Base-by-base conservation (phyloP, 108 stramenopile species). In the Epipyxis sp. region DNA sequence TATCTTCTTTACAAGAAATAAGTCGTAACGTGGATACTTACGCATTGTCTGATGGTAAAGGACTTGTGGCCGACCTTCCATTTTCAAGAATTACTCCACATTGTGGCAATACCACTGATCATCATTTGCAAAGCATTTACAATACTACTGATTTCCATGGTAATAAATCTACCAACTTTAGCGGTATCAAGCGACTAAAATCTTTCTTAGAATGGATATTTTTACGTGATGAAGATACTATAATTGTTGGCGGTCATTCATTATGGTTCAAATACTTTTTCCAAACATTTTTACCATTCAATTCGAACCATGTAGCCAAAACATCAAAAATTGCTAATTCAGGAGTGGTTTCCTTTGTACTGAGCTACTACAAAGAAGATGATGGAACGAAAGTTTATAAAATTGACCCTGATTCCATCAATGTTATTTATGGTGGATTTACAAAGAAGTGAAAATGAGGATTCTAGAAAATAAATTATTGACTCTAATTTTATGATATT, bases 291-390 rank as follows among this genome's bases (percentile, higher is more conserved):
- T 72, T 95, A 39, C 94, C 94, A 0, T 50, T 82, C 2, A 62
- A 44, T 34, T 76, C 82, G 43, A 86, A 91, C 3, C 92, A 92
- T 76, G 78, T 88, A 1, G 74, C 81, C 46, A 92, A 93, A 69
- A 89, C 83, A 85, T 92, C 92, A 78, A 95, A 95, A 81, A 61
- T 95, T 37, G 83, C 90, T 58, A 95, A 95, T 69, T 92, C 92
- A 29, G 92, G 94, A 40, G 69, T 86, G 58, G 91, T 90, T 25
- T 86, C 88, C 67, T 87, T 93, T 50, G 88, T 87, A 0, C 74
- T 95, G 25, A 16, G 34, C 3, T 10, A 16, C 34, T 37, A 13
- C 25, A 32, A 65, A 3, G 6, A 6, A 32, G 61, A 80, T 40
- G 42, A 50, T 40, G 80, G 80, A 0, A 37, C 40, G 69, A 43